Evolutionary conservation across 331 rosid species (phyloP).

Genomic region (Spiraea crenata): DNA sequence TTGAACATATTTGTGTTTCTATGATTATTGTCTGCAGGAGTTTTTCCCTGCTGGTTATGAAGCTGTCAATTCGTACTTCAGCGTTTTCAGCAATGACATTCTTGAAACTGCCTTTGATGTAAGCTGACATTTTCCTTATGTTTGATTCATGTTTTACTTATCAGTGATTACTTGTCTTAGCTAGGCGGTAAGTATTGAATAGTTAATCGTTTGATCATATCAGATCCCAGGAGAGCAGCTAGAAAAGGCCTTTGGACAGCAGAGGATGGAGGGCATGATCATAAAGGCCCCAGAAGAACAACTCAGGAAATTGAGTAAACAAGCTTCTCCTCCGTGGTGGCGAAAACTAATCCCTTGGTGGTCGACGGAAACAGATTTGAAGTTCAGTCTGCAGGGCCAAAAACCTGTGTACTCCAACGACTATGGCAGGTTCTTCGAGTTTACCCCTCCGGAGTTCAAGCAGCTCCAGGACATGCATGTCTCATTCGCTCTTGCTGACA

Average conservation of each 20-base stretch:
- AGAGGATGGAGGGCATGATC: slow-evolving; percentile 32
- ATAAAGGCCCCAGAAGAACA: slow-evolving; percentile 38
- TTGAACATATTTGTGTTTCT: background rate
- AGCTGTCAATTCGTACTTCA: slow-evolving; percentile 34
- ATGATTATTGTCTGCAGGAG: slow-evolving; percentile 23
- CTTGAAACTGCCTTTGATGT: slow-evolving; percentile 54
- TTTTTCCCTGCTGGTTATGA: slow-evolving; percentile 33
- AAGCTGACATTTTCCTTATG: background rate
- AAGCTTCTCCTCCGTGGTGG: slow-evolving; percentile 34
- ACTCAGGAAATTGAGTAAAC: slow-evolving; percentile 35
- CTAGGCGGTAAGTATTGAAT: background rate
- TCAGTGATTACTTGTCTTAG: background rate
- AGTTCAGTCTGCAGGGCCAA: slow-evolving; percentile 33
- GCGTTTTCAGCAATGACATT: slow-evolving; percentile 43
- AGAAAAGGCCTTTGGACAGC: slow-evolving; percentile 30
- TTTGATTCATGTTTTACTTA: background rate
- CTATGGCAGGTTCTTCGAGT: slow-evolving; percentile 50
- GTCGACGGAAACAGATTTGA: slow-evolving; percentile 24
- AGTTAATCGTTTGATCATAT: background rate
- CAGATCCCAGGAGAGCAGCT: slow-evolving; percentile 43
- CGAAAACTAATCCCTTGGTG: slow-evolving; percentile 13
- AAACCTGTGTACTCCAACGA: slow-evolving; percentile 39
- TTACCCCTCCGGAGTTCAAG: slow-evolving; percentile 28
- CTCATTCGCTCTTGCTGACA: slow-evolving; percentile 13
- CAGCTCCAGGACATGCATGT: slow-evolving; percentile 46